Base-by-base conservation (phyloP, 2,329 filamentous ascomycete genomes). In the Cytospora paraplurivora region DNA sequence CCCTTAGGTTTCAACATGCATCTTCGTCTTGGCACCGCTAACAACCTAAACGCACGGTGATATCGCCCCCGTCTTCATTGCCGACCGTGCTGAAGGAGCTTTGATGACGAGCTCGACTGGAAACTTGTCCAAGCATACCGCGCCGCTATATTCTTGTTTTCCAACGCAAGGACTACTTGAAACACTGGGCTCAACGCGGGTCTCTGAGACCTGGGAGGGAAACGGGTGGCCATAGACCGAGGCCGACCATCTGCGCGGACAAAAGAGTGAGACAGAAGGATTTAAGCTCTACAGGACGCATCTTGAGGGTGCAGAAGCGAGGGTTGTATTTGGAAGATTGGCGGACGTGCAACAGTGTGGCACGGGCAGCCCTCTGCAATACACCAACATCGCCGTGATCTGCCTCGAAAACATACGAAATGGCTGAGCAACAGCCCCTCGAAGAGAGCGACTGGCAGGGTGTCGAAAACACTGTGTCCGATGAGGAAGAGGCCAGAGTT, bases 401-500 rank as follows among this genome's bases (percentile, higher is more conserved):
- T 27, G 17, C 34, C 55, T 37, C 21, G 33, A 56, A n/a, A 27
- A 60, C 49, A 58, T 52, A 41, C 35, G 60, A 34, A 27, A 62
- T 62, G 62, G 41, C 44, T 7, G 12, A 55, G 4, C 50, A 21
- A 49, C 53, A 32, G 49, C 52, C 65, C 65, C 71, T 73, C 71
- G 72, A 71, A 19, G 74, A 79, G 51, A 72, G 73, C 60, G 73
- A 76, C 62, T 90, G 88, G 87, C 77, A 77, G 38, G 87, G 85
- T 3, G 81, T 88, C 59, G 87, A 88, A 67, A 85, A 89, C 63
- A 84, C 85, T 17, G 81, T 89, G 56, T 79, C 85, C 11, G 93
- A 97, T 70, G 86, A 88, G 0, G 92, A 96, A 67, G 94, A 99
- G 77, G 81, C 87, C 56, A 83, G 83, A 66, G 92, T 96, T 56